Evolutionary conservation across 306 rosid genomes (phyloP).

Genomic region (Cucurbita argyrosperma): DNA sequence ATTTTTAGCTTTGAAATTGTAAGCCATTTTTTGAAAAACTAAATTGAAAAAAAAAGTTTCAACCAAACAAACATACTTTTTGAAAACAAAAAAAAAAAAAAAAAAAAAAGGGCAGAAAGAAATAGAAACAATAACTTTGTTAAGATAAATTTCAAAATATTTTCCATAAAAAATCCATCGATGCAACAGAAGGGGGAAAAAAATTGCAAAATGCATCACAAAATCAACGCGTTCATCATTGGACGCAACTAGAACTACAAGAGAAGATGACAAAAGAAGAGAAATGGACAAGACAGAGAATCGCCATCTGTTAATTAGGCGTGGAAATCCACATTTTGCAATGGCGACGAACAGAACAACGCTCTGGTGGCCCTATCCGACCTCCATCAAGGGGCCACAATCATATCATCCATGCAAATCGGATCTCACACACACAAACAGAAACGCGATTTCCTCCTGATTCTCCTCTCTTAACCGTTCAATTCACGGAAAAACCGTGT

Average conservation of each 20-base stretch:
- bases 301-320: neutral
- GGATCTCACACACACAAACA: constrained; percentile 20
- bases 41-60: neutral
- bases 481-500: too few relatives aligned
- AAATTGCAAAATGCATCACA: too few relatives aligned
- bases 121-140: neutral
- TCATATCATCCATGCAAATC: constrained; percentile 40
- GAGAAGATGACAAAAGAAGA: too few relatives aligned
- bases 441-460: too few relatives aligned
- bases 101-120: neutral
- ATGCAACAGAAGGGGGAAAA: too few relatives aligned
- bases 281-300: constrained; percentile 2
- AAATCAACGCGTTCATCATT: neutral
- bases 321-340: constrained; percentile 22
- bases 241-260: neutral
- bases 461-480: too few relatives aligned
- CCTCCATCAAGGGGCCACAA: neutral
- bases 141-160: too few relatives aligned
- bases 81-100: too few relatives aligned
- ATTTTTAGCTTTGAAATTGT: too few relatives aligned
- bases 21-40: too few relatives aligned
- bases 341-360: constrained; percentile 13
- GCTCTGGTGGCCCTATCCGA: neutral
- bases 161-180: too few relatives aligned
- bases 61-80: neutral